Conservation (phyloP, 2,329 filamentous ascomycete genomes). For the Teratosphaeria gauchensis region DNA sequence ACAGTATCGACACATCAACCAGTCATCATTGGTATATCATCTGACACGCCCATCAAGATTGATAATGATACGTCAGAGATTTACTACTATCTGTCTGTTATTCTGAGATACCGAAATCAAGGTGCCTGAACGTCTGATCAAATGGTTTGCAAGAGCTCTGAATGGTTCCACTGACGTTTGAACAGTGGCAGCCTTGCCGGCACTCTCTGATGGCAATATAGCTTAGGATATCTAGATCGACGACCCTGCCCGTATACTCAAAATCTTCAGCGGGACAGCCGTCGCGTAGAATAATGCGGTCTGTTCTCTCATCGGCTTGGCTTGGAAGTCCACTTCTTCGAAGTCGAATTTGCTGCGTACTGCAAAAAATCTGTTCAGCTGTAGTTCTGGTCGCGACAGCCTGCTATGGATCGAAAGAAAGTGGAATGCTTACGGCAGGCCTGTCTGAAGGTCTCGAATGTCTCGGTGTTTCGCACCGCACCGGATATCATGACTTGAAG, state of each 20-base stretch:
- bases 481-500: slow-evolving; percentile 58
- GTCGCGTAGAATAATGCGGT: slow-evolving; percentile 27
- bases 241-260: slow-evolving; percentile 8
- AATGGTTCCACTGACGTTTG: too few species aligned
- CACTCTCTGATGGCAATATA: not conserved
- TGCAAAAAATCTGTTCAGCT: slow-evolving; percentile 2
- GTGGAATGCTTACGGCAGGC: slow-evolving; percentile 39
- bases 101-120: too few species aligned
- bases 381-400: not conserved
- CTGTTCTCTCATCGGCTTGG: slow-evolving; percentile 24
- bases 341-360: slow-evolving; percentile 24
- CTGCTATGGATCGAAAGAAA: not conserved
- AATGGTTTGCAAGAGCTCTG: not conserved
- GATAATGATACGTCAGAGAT: too few species aligned
- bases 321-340: slow-evolving; percentile 21
- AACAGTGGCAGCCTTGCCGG: not conserved
- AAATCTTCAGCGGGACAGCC: slow-evolving; percentile 25
- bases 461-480: slow-evolving; percentile 60
- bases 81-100: too few species aligned
- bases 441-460: slow-evolving; percentile 54
- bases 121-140: too few species aligned
- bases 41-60: too few species aligned
- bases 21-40: not conserved
- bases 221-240: not conserved
- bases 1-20: not conserved